Base-by-base conservation (phyloP, 1,284 basidiomycete genomes). In the Marasmius fiardii region DNA sequence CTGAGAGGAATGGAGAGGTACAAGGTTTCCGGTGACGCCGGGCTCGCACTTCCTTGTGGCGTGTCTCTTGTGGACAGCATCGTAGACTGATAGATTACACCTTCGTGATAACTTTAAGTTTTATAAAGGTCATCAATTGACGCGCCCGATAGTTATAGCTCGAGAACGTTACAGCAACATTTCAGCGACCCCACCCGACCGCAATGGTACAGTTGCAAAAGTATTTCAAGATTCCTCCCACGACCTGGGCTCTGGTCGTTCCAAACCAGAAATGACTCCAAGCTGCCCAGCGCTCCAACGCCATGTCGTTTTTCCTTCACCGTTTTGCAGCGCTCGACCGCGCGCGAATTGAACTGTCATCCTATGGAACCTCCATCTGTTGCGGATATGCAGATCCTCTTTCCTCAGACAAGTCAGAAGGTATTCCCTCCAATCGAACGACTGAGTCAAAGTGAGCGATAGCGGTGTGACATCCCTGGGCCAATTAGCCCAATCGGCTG, bases 331-430 rank as follows among this genome's bases (percentile, higher is more conserved):
- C 39, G 39, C 39, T 7, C 16, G 14, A 11, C 58, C 58, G 23
- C 49, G 47, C 4, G 58, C 58, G 43, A 34, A 60, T 24, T 60
- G 55, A 41, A 60, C 55, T 16, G 48, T 43, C 58, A 60, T 60
- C 16, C 55, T 53, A 39, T 60, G 53, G 18, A 60, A 34, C 26
- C 58, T 49, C 55, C 55, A 60, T 21, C 58, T 41, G 37, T 54
- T 60, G n/a, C 49, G 50, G 12, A 60, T 45, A 45, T 52, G 52
- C 16, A 31, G 52, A 10, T 57, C 55, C 31, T 57, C 53, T 50
- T 57, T 60, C 41, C 58, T 55, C 35, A 57, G 23, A 47, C 50
- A 60, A 12, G 50, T 54, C n/a, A 60, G 49, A 20, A 60, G 33
- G 41, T 57, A 57, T 7, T 18, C 34, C 37, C 55, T 55, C 58